A percentile compares a stretch with the other conserved stretches of the same genome.
Conservation (phyloP, 2,329 filamentous ascomycete species). For the Xylaria sp. region DNA sequence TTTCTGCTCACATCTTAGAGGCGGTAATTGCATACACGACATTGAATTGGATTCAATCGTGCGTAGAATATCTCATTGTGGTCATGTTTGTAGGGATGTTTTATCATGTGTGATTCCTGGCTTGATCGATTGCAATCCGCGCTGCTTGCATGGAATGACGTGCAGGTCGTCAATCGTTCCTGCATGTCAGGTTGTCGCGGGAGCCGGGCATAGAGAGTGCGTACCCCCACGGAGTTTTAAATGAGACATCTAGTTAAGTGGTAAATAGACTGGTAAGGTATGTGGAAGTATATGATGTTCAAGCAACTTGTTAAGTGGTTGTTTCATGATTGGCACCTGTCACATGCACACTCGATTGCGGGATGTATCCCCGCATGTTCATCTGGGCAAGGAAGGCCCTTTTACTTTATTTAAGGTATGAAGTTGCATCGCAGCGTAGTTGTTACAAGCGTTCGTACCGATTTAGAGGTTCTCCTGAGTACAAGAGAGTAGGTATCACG, state of each 20-base stretch:
- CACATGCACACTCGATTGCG: too few relatives aligned
- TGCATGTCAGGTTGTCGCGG: conserved; percentile 27
- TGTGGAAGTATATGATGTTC: too few relatives aligned
- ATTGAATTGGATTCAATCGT: not conserved
- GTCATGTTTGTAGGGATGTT: not conserved
- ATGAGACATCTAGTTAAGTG: not conserved
- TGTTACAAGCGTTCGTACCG: not conserved
- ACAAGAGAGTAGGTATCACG: not conserved
- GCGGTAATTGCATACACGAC: not conserved
- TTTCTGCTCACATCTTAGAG: not conserved
- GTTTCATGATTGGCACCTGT: too few relatives aligned
- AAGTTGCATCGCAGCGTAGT: not conserved
- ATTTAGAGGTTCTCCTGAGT: not conserved
- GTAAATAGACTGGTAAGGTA: not conserved
- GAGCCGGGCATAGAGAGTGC: conserved; percentile 12
- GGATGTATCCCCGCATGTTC: too few relatives aligned
- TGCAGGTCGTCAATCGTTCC: conserved; percentile 37
- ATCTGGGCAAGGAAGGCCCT: not conserved
- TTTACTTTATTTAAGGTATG: not conserved
- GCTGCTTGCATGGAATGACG: conserved; percentile 22
- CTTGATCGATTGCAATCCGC: not conserved
- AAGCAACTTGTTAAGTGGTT: too few relatives aligned
- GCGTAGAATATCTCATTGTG: conserved; percentile 10
- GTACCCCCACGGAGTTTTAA: conserved; percentile 1
- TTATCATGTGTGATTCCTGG: conserved; percentile 5